Base-by-base conservation (phyloP, 1,284 basidiomycete species). In the Kalmanozyma brasiliensis region DNA sequence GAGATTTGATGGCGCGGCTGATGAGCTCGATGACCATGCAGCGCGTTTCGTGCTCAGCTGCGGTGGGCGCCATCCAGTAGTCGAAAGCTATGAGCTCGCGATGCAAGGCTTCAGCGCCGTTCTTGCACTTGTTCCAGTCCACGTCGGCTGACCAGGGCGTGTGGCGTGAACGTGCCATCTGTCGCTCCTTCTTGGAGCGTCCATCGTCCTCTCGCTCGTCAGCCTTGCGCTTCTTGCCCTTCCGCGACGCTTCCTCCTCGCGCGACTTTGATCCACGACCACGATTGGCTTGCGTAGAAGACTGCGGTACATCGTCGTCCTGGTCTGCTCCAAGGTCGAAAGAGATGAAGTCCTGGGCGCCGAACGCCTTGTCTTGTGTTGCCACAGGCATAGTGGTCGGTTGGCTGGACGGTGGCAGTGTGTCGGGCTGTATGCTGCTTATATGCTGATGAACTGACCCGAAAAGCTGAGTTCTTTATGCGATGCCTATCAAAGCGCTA, bases 1-100 rank as follows among this genome's bases (percentile, higher is more conserved):
- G 83, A 19, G 84, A 81, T 14, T 83, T 84, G 43, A 98, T 86
- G 4, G 89, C 88, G 14, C 85, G 85, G 2, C 89, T 86, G 52
- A 98, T 91, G 38, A 90, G 85, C 42, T 87, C 83, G 35, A 98
- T 90, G 23, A 92, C 86, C 67, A 92, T 86, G 33, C 88, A 85
- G 37, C 94, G 89, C 8, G 92, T 86, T 77, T 92, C 90, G 79
- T 96, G 91, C 79, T 98, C 95, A 5, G 87, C 85, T 2, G 86
- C 86, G 0, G 92, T 90, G 0, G 95, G 95, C 0, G 91, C 90
- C 81, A 98, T 91, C 86, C 93, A 96, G 3, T 87, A 83, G 17
- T 91, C 88, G 78, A 93, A 98, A 0, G 93, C 90, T 14, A 73
- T 66, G 11, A 82, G 46, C 51, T 82, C 80, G 24, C 73, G 69